phyloP scores from a whole-genome alignment of 1,139 yeast genomes.

The Saccharomyces hybrid region DNA sequence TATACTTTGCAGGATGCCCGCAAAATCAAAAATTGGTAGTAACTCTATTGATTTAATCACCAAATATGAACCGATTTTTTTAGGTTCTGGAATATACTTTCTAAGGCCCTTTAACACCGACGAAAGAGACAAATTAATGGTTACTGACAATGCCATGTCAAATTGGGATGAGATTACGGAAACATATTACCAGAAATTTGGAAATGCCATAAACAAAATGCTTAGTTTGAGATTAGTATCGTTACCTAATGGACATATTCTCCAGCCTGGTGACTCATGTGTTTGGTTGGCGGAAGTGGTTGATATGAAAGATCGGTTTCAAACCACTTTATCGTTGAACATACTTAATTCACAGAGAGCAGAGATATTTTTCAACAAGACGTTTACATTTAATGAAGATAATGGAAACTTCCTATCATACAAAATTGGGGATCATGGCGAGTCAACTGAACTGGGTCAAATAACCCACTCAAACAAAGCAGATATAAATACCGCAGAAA shows the following conservation, averaged over 20 bases:
- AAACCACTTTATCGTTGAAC: slow-evolving; percentile 1
- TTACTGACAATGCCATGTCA: slow-evolving; percentile 12
- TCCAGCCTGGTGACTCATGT: slow-evolving; percentile 15
- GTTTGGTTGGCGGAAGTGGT: slow-evolving; percentile 22
- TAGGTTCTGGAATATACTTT: slow-evolving; percentile 23
- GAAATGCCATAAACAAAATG: slow-evolving; percentile 17
- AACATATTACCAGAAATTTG: slow-evolving; percentile 11
- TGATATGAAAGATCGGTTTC: slow-evolving; percentile 14
- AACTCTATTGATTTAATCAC: slow-evolving; percentile 15
- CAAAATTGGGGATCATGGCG: background rate
- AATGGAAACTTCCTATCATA: background rate
- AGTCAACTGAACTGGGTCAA: background rate
- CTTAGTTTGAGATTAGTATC: slow-evolving; percentile 13
- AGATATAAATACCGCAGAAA: background rate
- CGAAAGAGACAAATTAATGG: slow-evolving; percentile 14
- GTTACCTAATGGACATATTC: slow-evolving; percentile 14
- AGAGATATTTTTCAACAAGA: background rate
- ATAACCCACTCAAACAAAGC: background rate
- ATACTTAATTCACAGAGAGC: background rate
- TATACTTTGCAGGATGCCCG: slow-evolving; percentile 13
- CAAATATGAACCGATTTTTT: slow-evolving; percentile 19
- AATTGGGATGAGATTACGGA: slow-evolving; percentile 4
- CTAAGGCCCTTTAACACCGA: slow-evolving; percentile 10
- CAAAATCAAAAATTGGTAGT: background rate
- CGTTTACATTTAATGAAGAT: background rate